Evolutionary conservation across 2,329 filamentous ascomycete species (phyloP).

Genomic region (Trichoderma brevicompactum): DNA sequence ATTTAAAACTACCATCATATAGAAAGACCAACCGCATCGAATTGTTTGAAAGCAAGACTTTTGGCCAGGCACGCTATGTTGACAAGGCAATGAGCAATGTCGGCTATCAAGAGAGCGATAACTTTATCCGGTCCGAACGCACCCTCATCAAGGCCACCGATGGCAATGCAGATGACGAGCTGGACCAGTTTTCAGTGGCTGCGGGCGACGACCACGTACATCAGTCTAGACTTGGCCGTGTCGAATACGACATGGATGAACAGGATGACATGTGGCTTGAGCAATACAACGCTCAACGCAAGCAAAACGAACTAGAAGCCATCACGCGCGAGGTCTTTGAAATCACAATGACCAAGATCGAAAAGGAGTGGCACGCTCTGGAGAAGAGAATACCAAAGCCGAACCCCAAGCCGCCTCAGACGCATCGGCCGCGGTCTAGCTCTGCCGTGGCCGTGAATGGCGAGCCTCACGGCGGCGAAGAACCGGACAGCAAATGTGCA

Average conservation of each 20-base stretch:
- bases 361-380: constrained; percentile 96
- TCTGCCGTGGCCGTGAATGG: constrained; percentile 95
- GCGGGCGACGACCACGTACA: constrained; percentile 40
- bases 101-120: constrained; percentile 92
- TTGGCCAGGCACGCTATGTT: constrained; percentile 87
- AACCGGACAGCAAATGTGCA: constrained; percentile 95
- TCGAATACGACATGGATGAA: constrained; percentile 99
- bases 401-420: constrained; percentile 94
- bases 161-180: constrained; percentile 62
- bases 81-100: constrained; percentile 96
- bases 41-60: constrained; percentile 80
- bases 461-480: constrained; percentile 80
- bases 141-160: constrained; percentile 69
- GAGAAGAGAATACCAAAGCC: constrained; percentile 97
- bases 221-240: constrained; percentile 67
- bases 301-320: constrained; percentile 72
- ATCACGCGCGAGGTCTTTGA: constrained; percentile 96
- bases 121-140: constrained; percentile 78
- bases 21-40: constrained; percentile 78
- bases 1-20: constrained; percentile 75
- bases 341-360: constrained; percentile 97
- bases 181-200: constrained; percentile 48
- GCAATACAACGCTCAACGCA: constrained; percentile 77
- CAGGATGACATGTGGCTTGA: constrained; percentile 97
- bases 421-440: constrained; percentile 87